Base-by-base conservation (phyloP, 2,329 filamentous ascomycete species). In the Fusarium pseudograminearum region DNA sequence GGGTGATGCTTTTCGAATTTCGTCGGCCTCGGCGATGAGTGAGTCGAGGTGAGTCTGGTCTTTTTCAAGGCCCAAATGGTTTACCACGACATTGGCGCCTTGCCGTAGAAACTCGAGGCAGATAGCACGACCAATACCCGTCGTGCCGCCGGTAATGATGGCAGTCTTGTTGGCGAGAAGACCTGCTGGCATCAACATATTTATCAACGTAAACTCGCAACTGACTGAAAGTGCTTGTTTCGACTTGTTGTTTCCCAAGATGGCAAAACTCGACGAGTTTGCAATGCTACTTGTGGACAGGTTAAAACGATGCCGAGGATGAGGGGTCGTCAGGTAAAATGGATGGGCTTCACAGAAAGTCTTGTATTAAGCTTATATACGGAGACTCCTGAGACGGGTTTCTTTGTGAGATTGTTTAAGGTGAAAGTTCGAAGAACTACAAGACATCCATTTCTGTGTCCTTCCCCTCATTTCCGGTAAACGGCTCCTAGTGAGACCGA, bases 91-190 rank as follows among this genome's bases (percentile, higher is more conserved):
- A 77, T 87, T 86, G 72, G 91, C 92, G 70, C 93, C 93, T 73
- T 97, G 92, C 7, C 86, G 84, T 54, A 95, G 83, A 78, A 93
- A 97, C 74, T 90, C 90, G 52, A 97, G 86, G 42, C 91, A 90
- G 68, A 97, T 97, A 72, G 93, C 94, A 70, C 92, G 88, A 54
- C 94, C 94, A 74, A 97, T 97, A 57, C 93, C 93, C 2, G 93
- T 97, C 5, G 91, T 91, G 60, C 92, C 93, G 69, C 94, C 93
- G 1, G 93, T 97, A 75, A 97, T 93, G 77, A 93, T 91, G 80
- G 93, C 93, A 15, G 90, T 91, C 80, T 97, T 97, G 78, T 87
- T 89, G 57, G 82, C 77, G 60, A 97, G 88, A 72, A 96, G 85
- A 70, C 78, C 76, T 24, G 83, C 83, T 20, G 80, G 75, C 45